These are phyloP conservation scores for Colletotrichum liaoningense DNA, from an alignment of 2,329 filamentous ascomycete genomes.

Conservation along the genomic window DNA sequence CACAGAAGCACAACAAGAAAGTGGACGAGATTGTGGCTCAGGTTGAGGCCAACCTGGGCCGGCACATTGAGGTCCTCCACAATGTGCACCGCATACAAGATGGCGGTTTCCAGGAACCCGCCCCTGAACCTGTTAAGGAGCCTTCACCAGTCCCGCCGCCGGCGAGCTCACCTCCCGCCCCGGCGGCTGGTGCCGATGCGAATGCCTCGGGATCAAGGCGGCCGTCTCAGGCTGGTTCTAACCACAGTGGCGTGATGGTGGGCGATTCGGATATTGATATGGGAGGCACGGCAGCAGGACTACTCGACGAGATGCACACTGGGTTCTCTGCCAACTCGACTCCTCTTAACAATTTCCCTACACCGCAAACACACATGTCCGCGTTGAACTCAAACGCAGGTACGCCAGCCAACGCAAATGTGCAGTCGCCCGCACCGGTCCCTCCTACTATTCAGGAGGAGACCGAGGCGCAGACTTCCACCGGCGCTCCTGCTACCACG, in stretches of 20 bases:
- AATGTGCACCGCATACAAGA: slow-evolving; percentile 79
- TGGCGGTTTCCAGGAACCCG: slow-evolving; percentile 77
- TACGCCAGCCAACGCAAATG: slow-evolving; percentile 64
- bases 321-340: slow-evolving; percentile 71
- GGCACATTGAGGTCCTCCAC: slow-evolving; percentile 72
- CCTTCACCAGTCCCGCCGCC: slow-evolving; percentile 40
- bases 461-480: slow-evolving; percentile 28
- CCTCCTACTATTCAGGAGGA: slow-evolving; percentile 41
- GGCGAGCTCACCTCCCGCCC: slow-evolving; percentile 23
- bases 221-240: slow-evolving; percentile 65
- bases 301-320: slow-evolving; percentile 77
- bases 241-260: slow-evolving; percentile 65
- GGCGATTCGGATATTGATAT: slow-evolving; percentile 74
- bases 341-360: slow-evolving; percentile 69
- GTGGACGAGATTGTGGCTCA: slow-evolving; percentile 81
- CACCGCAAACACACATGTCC: slow-evolving; percentile 70
- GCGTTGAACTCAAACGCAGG: slow-evolving; percentile 65
- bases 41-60: slow-evolving; percentile 78
- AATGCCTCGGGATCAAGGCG: slow-evolving; percentile 58
- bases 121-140: slow-evolving; percentile 54
- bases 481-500: slow-evolving; percentile 34
- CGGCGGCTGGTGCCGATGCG: slow-evolving; percentile 37
- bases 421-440: slow-evolving; percentile 56
- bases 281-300: slow-evolving; percentile 71
- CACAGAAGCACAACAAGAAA: slow-evolving; percentile 60